A percentile compares a stretch with the other conserved stretches of the same genome.
Evolutionary conservation across 495 filamentous ascomycete genomes (phyloP).

Genomic region (Trichoderma parareesei): DNA sequence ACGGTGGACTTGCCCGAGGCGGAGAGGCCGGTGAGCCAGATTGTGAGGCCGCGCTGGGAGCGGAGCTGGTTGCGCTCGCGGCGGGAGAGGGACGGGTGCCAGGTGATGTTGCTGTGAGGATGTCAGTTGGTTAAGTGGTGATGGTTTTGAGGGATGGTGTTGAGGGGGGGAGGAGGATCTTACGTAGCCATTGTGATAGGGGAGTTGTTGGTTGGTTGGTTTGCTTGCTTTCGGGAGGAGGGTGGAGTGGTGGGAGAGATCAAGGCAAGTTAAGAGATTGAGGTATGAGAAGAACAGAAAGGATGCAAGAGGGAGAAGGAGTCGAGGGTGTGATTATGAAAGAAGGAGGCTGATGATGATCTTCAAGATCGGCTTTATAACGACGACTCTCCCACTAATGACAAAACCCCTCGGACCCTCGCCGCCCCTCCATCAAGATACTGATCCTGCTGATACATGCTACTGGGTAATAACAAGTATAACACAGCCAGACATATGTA

Average conservation of each 20-base stretch:
- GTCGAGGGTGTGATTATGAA: background rate
- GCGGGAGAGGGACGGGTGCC: conserved; percentile 85
- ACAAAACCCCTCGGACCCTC: too few relatives aligned
- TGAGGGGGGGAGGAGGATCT: conserved; percentile 17
- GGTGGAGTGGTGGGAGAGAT: background rate
- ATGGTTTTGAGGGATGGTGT: conserved; percentile 10
- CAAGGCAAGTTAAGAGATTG: too few relatives aligned
- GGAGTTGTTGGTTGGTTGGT: background rate
- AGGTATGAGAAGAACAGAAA: background rate
- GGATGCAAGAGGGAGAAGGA: too few relatives aligned
- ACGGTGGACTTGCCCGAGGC: conserved; percentile 96
- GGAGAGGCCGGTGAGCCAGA: conserved; percentile 96
- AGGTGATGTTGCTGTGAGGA: conserved; percentile 83
- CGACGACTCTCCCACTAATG: background rate
- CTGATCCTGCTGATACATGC: too few relatives aligned
- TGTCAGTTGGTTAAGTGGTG: background rate
- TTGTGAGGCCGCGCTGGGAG: conserved; percentile 81
- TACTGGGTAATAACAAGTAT: too few relatives aligned
- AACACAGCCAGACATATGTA: too few relatives aligned
- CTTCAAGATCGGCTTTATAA: too few relatives aligned
- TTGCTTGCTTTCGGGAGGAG: background rate
- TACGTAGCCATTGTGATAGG: conserved; percentile 24
- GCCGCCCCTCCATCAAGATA: too few relatives aligned
- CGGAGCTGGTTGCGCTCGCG: conserved; percentile 71
- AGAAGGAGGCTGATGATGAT: background rate